These are phyloP conservation scores for Juglanconis juglandina DNA, from an alignment of 2,329 filamentous ascomycete genomes.

Conservation along the genomic window DNA sequence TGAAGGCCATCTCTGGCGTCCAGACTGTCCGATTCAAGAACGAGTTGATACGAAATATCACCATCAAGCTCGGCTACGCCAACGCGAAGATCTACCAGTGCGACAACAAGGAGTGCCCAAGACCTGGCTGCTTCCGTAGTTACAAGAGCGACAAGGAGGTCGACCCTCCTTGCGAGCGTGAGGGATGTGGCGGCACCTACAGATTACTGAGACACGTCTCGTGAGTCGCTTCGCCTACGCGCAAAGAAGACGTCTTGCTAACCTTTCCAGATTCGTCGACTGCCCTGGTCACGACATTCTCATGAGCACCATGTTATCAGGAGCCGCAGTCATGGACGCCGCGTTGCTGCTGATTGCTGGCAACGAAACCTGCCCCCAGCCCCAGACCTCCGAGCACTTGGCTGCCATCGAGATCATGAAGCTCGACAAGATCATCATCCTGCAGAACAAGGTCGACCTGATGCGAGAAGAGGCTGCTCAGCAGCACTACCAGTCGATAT, in stretches of 20 bases:
- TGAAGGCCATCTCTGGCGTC: slow-evolving; percentile 98
- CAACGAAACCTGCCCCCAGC: slow-evolving; percentile 97
- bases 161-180: slow-evolving; percentile 90
- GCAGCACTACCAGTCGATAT: slow-evolving; percentile 92
- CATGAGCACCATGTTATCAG: slow-evolving; percentile 99
- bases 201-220: slow-evolving; percentile 86
- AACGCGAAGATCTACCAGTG: slow-evolving; percentile 99
- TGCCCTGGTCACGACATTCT: slow-evolving; percentile 99
- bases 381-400: slow-evolving; percentile 97
- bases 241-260: slow-evolving; percentile 20
- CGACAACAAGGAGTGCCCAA: slow-evolving; percentile 84
- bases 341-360: slow-evolving; percentile 93
- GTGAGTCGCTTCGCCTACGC: slow-evolving; percentile 49
- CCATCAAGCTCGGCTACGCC: slow-evolving; percentile 98
- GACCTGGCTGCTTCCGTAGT: slow-evolving; percentile 92
- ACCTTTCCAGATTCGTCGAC: slow-evolving; percentile 75
- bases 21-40: slow-evolving; percentile 99
- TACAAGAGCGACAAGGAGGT: slow-evolving; percentile 99
- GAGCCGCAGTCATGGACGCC: slow-evolving; percentile 98
- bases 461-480: slow-evolving; percentile 95
- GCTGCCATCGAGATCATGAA: slow-evolving; percentile 99
- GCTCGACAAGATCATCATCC: slow-evolving; percentile 97
- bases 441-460: slow-evolving; percentile 99
- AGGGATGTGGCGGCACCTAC: slow-evolving; percentile 86
- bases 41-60: slow-evolving; percentile 98